phyloP scores from a whole-genome alignment of 176 grass and related monocot species.

The Cocos nucifera region DNA sequence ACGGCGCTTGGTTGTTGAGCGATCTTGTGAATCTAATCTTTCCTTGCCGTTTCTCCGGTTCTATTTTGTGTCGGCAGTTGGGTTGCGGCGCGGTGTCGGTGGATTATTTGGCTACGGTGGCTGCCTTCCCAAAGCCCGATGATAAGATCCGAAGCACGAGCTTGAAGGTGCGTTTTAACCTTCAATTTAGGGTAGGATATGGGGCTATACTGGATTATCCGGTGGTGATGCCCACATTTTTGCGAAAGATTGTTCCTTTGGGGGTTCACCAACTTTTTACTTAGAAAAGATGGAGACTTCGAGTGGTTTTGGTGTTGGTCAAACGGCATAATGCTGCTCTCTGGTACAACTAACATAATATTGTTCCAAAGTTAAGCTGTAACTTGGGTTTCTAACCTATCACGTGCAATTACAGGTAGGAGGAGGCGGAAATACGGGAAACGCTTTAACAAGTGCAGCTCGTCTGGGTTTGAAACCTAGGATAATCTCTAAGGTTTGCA shows the following conservation, averaged over 20 bases:
- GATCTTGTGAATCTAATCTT: constrained; percentile 1
- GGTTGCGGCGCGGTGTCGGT: constrained; percentile 62
- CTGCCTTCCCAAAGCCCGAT: constrained; percentile 75
- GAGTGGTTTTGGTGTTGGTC: too few species aligned
- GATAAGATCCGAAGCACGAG: constrained; percentile 86
- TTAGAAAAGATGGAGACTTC: too few species aligned
- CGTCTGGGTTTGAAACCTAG: constrained; percentile 59
- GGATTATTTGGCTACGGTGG: constrained; percentile 85
- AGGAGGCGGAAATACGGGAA: constrained; percentile 87
- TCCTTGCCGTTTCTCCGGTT: not conserved
- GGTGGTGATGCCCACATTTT: too few species aligned
- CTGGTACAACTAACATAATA: too few species aligned
- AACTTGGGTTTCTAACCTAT: too few species aligned
- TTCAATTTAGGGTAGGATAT: too few species aligned
- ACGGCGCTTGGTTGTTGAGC: not conserved
- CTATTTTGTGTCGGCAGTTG: constrained; percentile 11
- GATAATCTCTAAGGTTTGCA: constrained; percentile 63
- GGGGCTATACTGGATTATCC: too few species aligned
- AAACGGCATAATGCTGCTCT: too few species aligned
- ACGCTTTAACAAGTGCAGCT: constrained; percentile 67
- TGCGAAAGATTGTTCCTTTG: too few species aligned
- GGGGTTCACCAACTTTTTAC: too few species aligned
- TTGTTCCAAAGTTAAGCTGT: too few species aligned
- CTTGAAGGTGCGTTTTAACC: constrained; percentile 42
- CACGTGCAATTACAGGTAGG: constrained; percentile 26